A percentile compares a stretch with the other conserved stretches of the same genome.
These are phyloP conservation scores for Sodiomyces alkalinus DNA, from an alignment of 2,329 filamentous ascomycete genomes.

Conservation along the genomic window DNA sequence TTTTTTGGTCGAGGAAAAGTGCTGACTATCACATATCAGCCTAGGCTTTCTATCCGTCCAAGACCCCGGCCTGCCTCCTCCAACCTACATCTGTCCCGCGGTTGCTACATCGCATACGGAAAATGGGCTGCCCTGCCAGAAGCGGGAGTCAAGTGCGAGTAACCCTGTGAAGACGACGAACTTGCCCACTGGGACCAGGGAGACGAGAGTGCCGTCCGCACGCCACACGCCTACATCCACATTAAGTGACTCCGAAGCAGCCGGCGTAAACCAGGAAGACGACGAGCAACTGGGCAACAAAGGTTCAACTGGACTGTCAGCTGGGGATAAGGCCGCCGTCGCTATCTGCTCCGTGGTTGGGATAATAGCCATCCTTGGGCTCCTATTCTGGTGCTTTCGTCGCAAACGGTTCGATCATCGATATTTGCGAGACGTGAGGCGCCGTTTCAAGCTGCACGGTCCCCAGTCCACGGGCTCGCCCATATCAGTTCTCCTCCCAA, in stretches of 20 bases:
- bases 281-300: no score
- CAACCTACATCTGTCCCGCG: slow-evolving; percentile 13
- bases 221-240: no score
- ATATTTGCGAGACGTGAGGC: slow-evolving; percentile 5
- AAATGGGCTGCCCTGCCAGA: background rate
- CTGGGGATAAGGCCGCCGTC: slow-evolving; percentile 28
- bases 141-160: no score
- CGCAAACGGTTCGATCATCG: slow-evolving; percentile 12
- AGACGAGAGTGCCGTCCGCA: no score
- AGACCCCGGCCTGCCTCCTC: slow-evolving; percentile 21
- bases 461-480: slow-evolving; percentile 17
- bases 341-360: slow-evolving; percentile 24
- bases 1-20: no score
- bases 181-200: no score
- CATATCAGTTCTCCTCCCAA: slow-evolving; percentile 25
- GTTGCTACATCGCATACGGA: slow-evolving; percentile 1
- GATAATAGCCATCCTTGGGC: slow-evolving; percentile 18
- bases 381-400: slow-evolving; percentile 22
- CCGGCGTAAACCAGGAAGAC: no score
- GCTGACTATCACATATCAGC: slow-evolving; percentile 9
- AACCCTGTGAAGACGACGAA: no score
- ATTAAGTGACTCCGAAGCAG: no score
- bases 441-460: slow-evolving; percentile 8
- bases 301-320: slow-evolving; percentile 20
- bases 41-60: slow-evolving; percentile 14